Base-by-base conservation (phyloP, 306 rosid species). In the Chamaecrista fasciculata region DNA sequence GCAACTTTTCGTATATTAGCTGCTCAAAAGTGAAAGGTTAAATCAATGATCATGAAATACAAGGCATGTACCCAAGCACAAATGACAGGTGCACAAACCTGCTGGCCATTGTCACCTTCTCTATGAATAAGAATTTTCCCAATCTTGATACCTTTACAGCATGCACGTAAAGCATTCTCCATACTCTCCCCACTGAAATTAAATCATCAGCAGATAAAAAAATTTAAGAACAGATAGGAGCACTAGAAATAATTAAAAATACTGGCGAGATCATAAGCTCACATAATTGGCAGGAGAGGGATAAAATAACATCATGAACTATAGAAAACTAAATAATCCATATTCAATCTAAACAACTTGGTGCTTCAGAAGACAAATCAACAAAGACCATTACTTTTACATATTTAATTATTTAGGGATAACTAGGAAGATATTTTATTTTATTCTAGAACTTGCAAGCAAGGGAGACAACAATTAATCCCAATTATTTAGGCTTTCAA, bases 61-160 rank as follows among this genome's bases (percentile, higher is more conserved):
- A 68, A 8, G n/a, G 9, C 28, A 60, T 51, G 56, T 24, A 43
- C 19, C 33, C 36, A 58, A 64, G 72, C 21, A 73, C 51, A 58
- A 18, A 58, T 39, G 65, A n/a, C 64, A 51, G 68, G 74, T 19
- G 18, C 51, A 81, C 88, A 47, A 61, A 95, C 99, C 92, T 95
- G 96, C 66, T 91, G 96, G 43, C 99, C 99, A 10, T 95, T 95
- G 80, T 89, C 99, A 48, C 99, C 99, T 87, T 95, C 99, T 74
- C 99, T 84, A 62, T 95, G 99, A 79, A 95, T 95, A 60, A 91
- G 86, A 81, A 91, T 95, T 83, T 95, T 95, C 56, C 99, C 99
- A 70, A 95, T 95, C 90, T 95, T 95, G 79, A 95, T 95, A 76
- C 99, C 99, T 82, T 95, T 91, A 75, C 99, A 91, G 74, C 99